These are phyloP conservation scores for Triticum urartu DNA, from an alignment of 176 grass and related monocot genomes.

Conservation along the genomic window DNA sequence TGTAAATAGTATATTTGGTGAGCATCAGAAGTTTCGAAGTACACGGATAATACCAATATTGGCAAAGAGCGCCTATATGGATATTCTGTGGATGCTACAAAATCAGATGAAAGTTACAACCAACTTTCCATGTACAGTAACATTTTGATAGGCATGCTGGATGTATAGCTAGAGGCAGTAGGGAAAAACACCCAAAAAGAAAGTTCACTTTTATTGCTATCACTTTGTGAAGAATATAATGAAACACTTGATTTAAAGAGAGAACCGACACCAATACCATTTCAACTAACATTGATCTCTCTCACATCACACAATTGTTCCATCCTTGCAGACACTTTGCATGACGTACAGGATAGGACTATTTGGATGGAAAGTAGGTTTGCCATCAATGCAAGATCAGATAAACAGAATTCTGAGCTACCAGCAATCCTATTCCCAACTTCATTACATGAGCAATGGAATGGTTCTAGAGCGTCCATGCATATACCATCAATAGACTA, in stretches of 20 bases:
- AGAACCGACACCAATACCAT: background rate
- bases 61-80: background rate
- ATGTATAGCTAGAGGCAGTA: background rate
- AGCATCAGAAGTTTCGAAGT: conserved; percentile 1
- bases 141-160: background rate
- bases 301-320: background rate
- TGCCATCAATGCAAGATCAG: background rate
- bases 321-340: background rate
- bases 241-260: background rate
- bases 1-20: conserved; percentile 34
- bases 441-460: background rate
- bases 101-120: background rate
- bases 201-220: background rate
- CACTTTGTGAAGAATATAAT: background rate
- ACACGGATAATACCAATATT: background rate
- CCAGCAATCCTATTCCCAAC: background rate
- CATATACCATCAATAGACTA: background rate
- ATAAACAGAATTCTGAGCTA: background rate
- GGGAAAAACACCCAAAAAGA: background rate
- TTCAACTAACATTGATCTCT: background rate
- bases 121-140: background rate
- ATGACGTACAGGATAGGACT: background rate
- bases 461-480: background rate
- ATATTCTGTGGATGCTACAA: background rate
- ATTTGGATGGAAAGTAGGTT: background rate